Conservation (phyloP, 768 basidiomycete species). For the Leucocoprinus sp. region DNA sequence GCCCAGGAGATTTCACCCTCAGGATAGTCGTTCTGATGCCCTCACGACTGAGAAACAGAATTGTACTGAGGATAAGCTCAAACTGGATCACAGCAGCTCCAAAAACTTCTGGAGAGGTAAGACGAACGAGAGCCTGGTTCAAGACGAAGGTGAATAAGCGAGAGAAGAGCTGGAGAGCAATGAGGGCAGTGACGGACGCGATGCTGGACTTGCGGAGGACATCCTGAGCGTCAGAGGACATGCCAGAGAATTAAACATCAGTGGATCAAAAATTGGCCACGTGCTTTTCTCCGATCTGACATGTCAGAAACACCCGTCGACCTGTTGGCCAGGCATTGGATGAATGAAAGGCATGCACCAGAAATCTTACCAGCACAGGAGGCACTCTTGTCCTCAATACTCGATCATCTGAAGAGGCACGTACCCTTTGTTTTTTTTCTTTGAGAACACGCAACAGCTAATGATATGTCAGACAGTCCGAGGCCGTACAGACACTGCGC, state of each 20-base stretch:
- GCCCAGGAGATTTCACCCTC: conserved; percentile 29
- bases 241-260: too few species aligned
- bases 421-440: conserved; percentile 28
- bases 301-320: conserved; percentile 43
- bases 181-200: conserved; percentile 53
- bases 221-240: conserved; percentile 13
- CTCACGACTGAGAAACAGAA: conserved; percentile 90
- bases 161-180: conserved; percentile 81
- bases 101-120: conserved; percentile 78
- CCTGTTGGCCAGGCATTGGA: conserved; percentile 73
- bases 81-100: conserved; percentile 92
- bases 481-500: conserved; percentile 66
- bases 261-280: too few species aligned
- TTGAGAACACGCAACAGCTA: conserved; percentile 7
- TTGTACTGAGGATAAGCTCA: conserved; percentile 83
- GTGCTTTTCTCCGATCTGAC: too few species aligned
- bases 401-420: conserved; percentile 79
- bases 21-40: conserved; percentile 83
- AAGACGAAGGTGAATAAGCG: conserved; percentile 80
- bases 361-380: conserved; percentile 73
- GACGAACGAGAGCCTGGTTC: conserved; percentile 80
- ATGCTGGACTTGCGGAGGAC: conserved; percentile 26
- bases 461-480: conserved; percentile 43
- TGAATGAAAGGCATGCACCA: conserved; percentile 77
- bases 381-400: conserved; percentile 49